phyloP scores from a whole-genome alignment of 2,329 filamentous ascomycete genomes.

The Colletotrichum endophyticum region DNA sequence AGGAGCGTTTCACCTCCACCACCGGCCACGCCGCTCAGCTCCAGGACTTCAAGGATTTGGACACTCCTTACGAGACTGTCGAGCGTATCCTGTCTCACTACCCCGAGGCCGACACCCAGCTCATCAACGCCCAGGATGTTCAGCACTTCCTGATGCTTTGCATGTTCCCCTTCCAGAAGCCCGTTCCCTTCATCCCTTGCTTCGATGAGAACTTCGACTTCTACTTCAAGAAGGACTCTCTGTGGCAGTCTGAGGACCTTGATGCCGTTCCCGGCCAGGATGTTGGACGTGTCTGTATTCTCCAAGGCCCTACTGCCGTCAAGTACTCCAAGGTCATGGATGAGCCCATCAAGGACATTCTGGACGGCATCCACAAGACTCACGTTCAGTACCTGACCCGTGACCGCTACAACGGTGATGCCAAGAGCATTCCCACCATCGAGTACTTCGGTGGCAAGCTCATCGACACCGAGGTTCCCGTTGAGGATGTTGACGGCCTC shows the following conservation, averaged over 20 bases:
- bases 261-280: slow-evolving; percentile 96
- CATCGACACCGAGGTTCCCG: slow-evolving; percentile 71
- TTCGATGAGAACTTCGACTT: slow-evolving; percentile 98
- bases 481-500: slow-evolving; percentile 80
- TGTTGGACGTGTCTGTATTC: slow-evolving; percentile 92
- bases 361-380: slow-evolving; percentile 86
- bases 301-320: slow-evolving; percentile 92
- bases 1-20: slow-evolving; percentile 88
- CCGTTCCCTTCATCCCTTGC: slow-evolving; percentile 93
- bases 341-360: slow-evolving; percentile 92
- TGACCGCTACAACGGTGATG: slow-evolving; percentile 80
- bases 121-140: slow-evolving; percentile 98
- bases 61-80: slow-evolving; percentile 79
- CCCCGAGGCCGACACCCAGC: slow-evolving; percentile 84
- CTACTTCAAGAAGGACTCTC: slow-evolving; percentile 99
- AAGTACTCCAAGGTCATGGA: slow-evolving; percentile 90
- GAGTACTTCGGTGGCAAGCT: slow-evolving; percentile 97
- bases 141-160: slow-evolving; percentile 96
- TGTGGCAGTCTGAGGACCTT: slow-evolving; percentile 98
- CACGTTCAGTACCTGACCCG: slow-evolving; percentile 82
- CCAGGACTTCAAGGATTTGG: slow-evolving; percentile 88
- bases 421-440: slow-evolving; percentile 77
- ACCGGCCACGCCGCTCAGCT: slow-evolving; percentile 79
- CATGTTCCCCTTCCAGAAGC: slow-evolving; percentile 92
- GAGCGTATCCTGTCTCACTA: slow-evolving; percentile 82